Conservation (phyloP, 23 red algal genomes). For the Agarophyton chilense region DNA sequence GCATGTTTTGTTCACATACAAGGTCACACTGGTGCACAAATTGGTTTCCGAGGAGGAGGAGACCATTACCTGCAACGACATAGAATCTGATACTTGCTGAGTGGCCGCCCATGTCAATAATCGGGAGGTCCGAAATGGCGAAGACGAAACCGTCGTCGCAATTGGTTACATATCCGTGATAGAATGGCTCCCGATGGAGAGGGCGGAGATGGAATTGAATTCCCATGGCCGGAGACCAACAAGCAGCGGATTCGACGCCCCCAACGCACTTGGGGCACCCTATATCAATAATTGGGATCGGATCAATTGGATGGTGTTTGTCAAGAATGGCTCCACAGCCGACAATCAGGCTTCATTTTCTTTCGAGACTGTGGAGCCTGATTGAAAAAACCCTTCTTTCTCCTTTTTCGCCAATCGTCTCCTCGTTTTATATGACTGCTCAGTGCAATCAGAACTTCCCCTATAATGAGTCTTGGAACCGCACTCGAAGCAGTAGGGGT, state of each 20-base stretch:
- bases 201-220: constrained; percentile 29
- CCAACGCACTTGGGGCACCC: constrained; percentile 19
- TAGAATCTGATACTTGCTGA: constrained; percentile 2
- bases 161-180: background rate
- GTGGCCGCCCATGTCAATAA: background rate
- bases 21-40: background rate
- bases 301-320: background rate
- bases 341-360: background rate
- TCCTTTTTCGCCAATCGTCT: background rate
- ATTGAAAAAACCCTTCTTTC: constrained; percentile 23
- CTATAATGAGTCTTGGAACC: background rate
- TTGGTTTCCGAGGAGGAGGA: background rate
- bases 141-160: background rate
- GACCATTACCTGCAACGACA: background rate
- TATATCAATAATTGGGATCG: background rate
- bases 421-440: background rate
- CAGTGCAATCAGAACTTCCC: background rate
- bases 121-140: background rate
- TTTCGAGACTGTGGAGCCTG: constrained; percentile 16
- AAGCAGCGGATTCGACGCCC: background rate
- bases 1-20: background rate
- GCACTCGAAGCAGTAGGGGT: constrained; percentile 13
- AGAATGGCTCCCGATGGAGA: constrained; percentile 18
- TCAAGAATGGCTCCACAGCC: background rate
- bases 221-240: background rate